Evolutionary conservation across 257 asterid species (phyloP).

Genomic region (Echium plantagineum): DNA sequence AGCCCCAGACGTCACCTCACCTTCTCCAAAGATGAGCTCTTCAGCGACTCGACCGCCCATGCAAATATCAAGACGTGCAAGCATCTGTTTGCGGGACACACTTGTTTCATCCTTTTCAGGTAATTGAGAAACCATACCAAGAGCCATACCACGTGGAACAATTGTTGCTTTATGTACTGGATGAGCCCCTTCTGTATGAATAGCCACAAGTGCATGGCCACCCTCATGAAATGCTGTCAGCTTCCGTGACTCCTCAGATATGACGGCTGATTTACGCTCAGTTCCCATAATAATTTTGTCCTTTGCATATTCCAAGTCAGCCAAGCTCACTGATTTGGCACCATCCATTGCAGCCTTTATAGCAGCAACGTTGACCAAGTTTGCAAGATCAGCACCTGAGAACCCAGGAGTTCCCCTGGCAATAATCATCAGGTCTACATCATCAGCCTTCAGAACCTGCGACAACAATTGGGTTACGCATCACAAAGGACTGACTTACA

Average conservation of each 20-base stretch:
- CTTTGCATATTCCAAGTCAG: constrained; percentile 79
- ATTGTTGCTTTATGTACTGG: constrained; percentile 91
- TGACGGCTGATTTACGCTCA: constrained; percentile 83
- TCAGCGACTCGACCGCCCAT: constrained; percentile 97
- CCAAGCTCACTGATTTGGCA: constrained; percentile 60
- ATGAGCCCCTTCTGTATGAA: constrained; percentile 72
- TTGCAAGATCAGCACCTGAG: constrained; percentile 95
- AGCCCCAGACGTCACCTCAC: constrained; percentile 84
- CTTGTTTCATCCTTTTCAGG: constrained; percentile 83
- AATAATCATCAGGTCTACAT: constrained; percentile 66
- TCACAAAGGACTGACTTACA: background rate
- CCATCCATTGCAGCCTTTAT: constrained; percentile 91
- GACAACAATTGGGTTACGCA: constrained; percentile 4
- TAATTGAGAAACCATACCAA: constrained; percentile 82
- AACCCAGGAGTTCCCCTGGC: constrained; percentile 92
- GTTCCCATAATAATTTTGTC: constrained; percentile 95
- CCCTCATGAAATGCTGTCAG: constrained; percentile 88
- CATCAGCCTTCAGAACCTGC: constrained; percentile 87
- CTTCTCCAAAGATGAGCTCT: constrained; percentile 77
- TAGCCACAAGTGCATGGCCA: constrained; percentile 90
- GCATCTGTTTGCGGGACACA: constrained; percentile 71
- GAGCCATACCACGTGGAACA: constrained; percentile 83
- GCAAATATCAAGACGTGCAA: constrained; percentile 66
- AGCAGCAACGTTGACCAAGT: constrained; percentile 79
- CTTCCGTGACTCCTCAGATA: constrained; percentile 64